A percentile compares a stretch with the other conserved stretches of the same genome.
Evolutionary conservation across 2,329 filamentous ascomycete species (phyloP).

Genomic region (Microsporum canis): DNA sequence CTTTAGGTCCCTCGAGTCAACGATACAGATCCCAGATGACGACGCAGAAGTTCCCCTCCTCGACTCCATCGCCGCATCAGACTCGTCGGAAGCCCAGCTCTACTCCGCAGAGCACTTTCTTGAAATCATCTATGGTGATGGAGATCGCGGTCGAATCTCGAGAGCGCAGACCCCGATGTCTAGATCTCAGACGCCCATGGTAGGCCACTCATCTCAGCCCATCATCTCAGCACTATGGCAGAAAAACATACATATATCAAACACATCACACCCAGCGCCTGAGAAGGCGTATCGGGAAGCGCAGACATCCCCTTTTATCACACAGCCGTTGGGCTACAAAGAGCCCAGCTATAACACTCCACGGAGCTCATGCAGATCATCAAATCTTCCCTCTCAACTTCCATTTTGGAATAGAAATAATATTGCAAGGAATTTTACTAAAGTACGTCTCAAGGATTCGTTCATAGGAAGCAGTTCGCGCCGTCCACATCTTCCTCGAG

Average conservation of each 20-base stretch:
- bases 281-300: neutral
- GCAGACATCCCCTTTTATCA: neutral
- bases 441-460: constrained; percentile 40
- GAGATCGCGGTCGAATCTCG: constrained; percentile 49
- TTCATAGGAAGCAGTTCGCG: constrained; percentile 45
- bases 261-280: neutral
- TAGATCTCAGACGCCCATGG: constrained; percentile 36
- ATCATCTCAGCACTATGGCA: constrained; percentile 4
- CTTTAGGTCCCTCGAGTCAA: constrained; percentile 66
- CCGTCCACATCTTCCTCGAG: constrained; percentile 52
- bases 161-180: constrained; percentile 60
- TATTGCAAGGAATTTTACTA: constrained; percentile 25
- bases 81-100: constrained; percentile 70
- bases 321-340: neutral
- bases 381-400: constrained; percentile 15
- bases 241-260: neutral
- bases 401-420: constrained; percentile 20
- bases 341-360: neutral
- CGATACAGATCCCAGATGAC: constrained; percentile 51
- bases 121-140: constrained; percentile 65
- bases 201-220: constrained; percentile 29
- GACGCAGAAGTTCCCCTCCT: constrained; percentile 50
- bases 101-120: constrained; percentile 65
- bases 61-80: constrained; percentile 62
- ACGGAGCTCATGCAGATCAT: constrained; percentile 1